Evolutionary conservation across 2,329 filamentous ascomycete genomes (phyloP).

Genomic region (Xylariales sp.): DNA sequence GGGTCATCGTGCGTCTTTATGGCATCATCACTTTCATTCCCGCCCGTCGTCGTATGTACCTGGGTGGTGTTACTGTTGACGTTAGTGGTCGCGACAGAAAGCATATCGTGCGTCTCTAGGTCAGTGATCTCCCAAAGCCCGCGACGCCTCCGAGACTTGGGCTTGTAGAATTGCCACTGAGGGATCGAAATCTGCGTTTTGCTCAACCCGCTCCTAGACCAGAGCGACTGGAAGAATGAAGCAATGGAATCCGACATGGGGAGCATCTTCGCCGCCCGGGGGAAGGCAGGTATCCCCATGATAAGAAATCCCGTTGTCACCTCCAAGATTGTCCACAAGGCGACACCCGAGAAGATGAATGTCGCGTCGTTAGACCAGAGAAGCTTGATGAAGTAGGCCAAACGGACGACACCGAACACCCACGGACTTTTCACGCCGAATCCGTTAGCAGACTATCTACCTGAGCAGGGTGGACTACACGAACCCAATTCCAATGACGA

Average conservation of each 20-base stretch:
- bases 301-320: background rate
- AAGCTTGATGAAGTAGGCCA: background rate
- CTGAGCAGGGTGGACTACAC: no score
- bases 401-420: background rate
- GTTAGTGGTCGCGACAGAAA: background rate
- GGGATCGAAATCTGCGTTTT: background rate
- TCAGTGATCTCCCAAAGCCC: conserved; percentile 1
- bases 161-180: conserved; percentile 1
- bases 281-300: conserved; percentile 1
- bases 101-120: background rate
- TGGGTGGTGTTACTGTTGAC: background rate
- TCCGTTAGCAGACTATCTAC: background rate
- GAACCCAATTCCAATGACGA: no score
- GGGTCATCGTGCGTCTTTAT: background rate
- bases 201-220: background rate
- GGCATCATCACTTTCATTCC: conserved; percentile 1
- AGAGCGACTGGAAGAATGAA: background rate
- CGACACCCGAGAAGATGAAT: background rate
- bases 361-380: background rate
- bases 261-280: background rate
- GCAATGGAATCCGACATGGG: background rate
- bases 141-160: background rate
- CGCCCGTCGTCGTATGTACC: background rate
- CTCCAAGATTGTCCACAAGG: background rate
- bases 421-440: background rate